Percentiles rank a stretch among this genome's conserved stretches.
These are phyloP conservation scores for Flaveria brownii DNA, from an alignment of 129 eudicot genomes.

Conservation along the genomic window DNA sequence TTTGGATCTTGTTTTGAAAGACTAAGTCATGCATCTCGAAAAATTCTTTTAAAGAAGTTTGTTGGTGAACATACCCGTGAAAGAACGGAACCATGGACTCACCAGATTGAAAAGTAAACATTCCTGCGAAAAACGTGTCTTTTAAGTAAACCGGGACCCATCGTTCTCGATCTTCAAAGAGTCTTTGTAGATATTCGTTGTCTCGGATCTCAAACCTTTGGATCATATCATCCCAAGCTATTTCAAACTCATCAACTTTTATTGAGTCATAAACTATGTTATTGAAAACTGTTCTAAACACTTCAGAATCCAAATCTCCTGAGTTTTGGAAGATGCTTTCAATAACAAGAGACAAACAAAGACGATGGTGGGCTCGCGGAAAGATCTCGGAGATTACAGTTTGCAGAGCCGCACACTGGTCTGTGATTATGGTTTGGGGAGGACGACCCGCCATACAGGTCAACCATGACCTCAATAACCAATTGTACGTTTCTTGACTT, in stretches of 20 bases:
- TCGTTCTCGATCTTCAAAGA: conserved; percentile 76
- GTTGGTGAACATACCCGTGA: conserved; percentile 59
- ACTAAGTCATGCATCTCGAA: conserved; percentile 55
- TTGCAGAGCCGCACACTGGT: conserved; percentile 51
- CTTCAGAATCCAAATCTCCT: conserved; percentile 55
- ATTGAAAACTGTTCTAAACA: conserved; percentile 45
- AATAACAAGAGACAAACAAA: conserved; percentile 54
- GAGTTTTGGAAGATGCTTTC: conserved; percentile 51
- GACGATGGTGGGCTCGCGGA: conserved; percentile 75
- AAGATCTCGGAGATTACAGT: conserved; percentile 65
- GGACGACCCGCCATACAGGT: conserved; percentile 85
- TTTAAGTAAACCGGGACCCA: conserved; percentile 83
- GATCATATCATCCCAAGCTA: conserved; percentile 77
- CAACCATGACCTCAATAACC: conserved; percentile 83
- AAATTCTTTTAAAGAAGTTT: conserved; percentile 61
- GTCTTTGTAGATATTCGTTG: conserved; percentile 41
- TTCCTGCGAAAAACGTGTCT: conserved; percentile 64
- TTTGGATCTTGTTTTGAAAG: conserved; percentile 50
- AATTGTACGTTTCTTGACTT: conserved; percentile 59
- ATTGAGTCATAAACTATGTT: conserved; percentile 49
- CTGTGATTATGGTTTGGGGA: conserved; percentile 75
- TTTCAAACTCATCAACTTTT: conserved; percentile 77
- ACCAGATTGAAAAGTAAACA: conserved; percentile 49
- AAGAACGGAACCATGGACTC: conserved; percentile 45
- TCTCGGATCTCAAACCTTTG: conserved; percentile 51